Conservation (phyloP, 1,284 basidiomycete species). For the Leccinum holopus region DNA sequence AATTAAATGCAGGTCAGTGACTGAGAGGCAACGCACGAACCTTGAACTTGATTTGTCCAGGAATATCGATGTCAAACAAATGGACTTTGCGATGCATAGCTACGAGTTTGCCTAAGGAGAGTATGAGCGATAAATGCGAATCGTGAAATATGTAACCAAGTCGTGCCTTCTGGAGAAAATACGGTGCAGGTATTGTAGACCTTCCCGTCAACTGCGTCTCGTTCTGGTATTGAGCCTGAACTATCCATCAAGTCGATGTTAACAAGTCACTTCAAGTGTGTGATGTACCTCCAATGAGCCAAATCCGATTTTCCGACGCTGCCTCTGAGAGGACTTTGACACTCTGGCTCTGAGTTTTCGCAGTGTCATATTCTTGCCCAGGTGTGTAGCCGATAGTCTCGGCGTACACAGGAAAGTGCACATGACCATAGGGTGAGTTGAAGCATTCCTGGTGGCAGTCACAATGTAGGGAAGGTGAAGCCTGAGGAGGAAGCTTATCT, state of each 20-base stretch:
- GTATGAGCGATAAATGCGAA: conserved; percentile 4
- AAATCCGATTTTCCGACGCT: conserved; percentile 80
- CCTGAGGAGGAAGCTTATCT: conserved; percentile 24
- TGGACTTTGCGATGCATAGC: conserved; percentile 94
- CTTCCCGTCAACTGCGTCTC: conserved; percentile 59
- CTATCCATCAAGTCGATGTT: neutral
- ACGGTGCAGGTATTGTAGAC: conserved; percentile 94
- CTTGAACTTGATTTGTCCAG: conserved; percentile 96
- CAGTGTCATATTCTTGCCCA: conserved; percentile 57
- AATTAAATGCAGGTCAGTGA: conserved; percentile 1
- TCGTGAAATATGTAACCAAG: neutral
- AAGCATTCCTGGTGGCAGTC: conserved; percentile 79
- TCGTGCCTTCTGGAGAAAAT: conserved; percentile 81
- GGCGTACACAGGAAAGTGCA: conserved; percentile 81
- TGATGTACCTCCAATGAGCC: conserved; percentile 85
- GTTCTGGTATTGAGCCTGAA: conserved; percentile 87
- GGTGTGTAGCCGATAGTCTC: conserved; percentile 71
- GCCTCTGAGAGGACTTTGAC: conserved; percentile 80
- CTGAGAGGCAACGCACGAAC: conserved; percentile 41
- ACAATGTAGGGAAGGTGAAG: neutral
- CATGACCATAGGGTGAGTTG: conserved; percentile 94
- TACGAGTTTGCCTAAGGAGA: conserved; percentile 70
- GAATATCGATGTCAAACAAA: conserved; percentile 98
- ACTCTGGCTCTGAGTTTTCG: conserved; percentile 69
- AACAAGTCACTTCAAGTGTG: neutral